Evolutionary conservation across 179 eudicot genomes (phyloP).

Genomic region (Actinidia polygama): DNA sequence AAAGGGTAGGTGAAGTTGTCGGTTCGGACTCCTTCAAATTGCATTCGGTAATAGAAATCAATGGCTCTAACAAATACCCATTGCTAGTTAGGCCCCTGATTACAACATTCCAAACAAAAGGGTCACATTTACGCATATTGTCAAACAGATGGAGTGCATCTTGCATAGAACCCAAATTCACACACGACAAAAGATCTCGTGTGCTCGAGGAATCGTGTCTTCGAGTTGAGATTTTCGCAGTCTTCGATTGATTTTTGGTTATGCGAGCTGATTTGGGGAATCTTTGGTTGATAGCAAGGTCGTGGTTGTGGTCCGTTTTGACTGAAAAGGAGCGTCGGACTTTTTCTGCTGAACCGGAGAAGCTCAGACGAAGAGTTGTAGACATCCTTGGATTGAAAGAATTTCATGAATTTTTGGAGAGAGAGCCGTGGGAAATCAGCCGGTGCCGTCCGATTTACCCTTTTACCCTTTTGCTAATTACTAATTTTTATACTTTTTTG

Average conservation of each 20-base stretch:
- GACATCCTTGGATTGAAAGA: slow-evolving; percentile 19
- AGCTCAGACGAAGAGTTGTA: slow-evolving; percentile 21
- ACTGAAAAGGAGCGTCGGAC: slow-evolving; percentile 15
- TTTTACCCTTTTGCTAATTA: no score
- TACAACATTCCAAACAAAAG: slow-evolving; percentile 67
- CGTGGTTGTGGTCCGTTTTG: slow-evolving; percentile 19
- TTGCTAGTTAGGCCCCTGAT: slow-evolving; percentile 56
- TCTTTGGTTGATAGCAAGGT: slow-evolving; percentile 17
- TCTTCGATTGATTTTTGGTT: not conserved
- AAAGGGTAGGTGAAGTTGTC: slow-evolving; percentile 76
- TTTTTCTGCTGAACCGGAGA: slow-evolving; percentile 10
- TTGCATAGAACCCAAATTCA: slow-evolving; percentile 49
- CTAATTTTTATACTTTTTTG: no score
- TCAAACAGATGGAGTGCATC: slow-evolving; percentile 79
- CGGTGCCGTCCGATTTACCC: not conserved
- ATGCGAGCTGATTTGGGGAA: slow-evolving; percentile 21
- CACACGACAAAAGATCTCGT: slow-evolving; percentile 15
- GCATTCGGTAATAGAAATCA: slow-evolving; percentile 54
- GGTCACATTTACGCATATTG: slow-evolving; percentile 47
- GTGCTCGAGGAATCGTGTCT: slow-evolving; percentile 17
- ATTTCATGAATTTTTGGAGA: not conserved
- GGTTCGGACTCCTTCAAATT: slow-evolving; percentile 41
- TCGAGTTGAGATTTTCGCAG: not conserved
- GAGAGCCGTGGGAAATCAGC: slow-evolving; percentile 5
- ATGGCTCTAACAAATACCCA: slow-evolving; percentile 48